phyloP scores from a whole-genome alignment of 2,329 filamentous ascomycete genomes.

The Fusarium poae region DNA sequence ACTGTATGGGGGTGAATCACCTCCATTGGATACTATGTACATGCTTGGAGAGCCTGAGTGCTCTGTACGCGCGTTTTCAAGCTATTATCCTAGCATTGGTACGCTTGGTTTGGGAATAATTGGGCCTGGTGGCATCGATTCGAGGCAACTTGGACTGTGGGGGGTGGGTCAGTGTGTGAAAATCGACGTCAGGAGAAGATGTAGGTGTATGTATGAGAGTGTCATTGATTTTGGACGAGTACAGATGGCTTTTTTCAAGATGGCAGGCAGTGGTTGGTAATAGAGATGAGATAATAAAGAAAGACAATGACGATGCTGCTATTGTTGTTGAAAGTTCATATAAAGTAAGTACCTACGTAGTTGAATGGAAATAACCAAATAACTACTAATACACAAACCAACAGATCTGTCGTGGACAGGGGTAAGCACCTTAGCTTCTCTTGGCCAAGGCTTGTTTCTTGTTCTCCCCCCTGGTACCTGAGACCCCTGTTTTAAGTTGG shows the following conservation, averaged over 20 bases:
- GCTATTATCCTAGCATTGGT: constrained; percentile 23
- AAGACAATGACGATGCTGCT: not conserved
- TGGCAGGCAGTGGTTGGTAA: too few relatives aligned
- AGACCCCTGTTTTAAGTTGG: constrained; percentile 25
- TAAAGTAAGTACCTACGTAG: not conserved
- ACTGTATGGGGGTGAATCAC: not conserved
- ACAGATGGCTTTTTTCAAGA: not conserved
- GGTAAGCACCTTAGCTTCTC: constrained; percentile 21
- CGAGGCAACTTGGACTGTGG: not conserved
- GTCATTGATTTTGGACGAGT: not conserved
- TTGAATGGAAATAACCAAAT: constrained; percentile 6
- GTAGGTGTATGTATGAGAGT: constrained; percentile 2
- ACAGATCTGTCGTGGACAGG: constrained; percentile 5
- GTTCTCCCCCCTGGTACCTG: constrained; percentile 9
- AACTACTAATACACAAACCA: not conserved
- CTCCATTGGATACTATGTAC: not conserved
- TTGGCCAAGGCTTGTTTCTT: constrained; percentile 33
- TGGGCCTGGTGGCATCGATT: constrained; percentile 26
- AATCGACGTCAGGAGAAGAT: constrained; percentile 1
- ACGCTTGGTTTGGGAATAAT: constrained; percentile 35
- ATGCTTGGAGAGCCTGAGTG: not conserved
- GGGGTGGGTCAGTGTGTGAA: constrained; percentile 18
- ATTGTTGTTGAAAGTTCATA: not conserved
- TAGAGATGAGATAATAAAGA: not conserved
- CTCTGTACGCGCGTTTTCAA: constrained; percentile 35